These are phyloP conservation scores for Plasmodium knowlesi DNA, from an alignment of 169 alveolate genomes.

Conservation along the genomic window DNA sequence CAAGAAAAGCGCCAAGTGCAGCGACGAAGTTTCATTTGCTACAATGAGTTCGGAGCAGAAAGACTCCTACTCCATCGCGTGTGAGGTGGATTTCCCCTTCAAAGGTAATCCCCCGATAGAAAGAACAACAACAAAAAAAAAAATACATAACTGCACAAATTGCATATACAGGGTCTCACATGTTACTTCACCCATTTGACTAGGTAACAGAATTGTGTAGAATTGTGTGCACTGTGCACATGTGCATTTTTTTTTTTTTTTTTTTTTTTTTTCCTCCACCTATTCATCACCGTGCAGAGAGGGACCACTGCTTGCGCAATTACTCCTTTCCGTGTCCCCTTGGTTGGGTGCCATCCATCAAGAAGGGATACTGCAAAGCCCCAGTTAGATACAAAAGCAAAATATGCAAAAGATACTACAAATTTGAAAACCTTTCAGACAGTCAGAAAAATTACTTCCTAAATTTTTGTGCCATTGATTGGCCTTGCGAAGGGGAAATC, in stretches of 20 bases:
- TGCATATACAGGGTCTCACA: background rate
- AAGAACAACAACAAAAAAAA: background rate
- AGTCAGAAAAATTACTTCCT: constrained; percentile 43
- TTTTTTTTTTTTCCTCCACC: background rate
- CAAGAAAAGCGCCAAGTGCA: constrained; percentile 25
- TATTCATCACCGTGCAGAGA: background rate
- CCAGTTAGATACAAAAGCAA: constrained; percentile 47
- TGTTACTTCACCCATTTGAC: background rate
- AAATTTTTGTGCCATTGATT: constrained; percentile 52
- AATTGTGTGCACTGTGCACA: background rate
- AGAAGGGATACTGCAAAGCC: constrained; percentile 47
- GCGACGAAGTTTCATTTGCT: constrained; percentile 30
- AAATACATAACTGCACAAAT: background rate
- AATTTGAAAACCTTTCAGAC: constrained; percentile 57
- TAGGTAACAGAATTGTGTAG: background rate
- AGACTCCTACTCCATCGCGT: constrained; percentile 42
- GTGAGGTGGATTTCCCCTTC: constrained; percentile 67
- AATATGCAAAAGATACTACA: constrained; percentile 19
- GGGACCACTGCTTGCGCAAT: constrained; percentile 28
- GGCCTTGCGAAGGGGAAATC: constrained; percentile 71
- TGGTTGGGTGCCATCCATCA: constrained; percentile 53
- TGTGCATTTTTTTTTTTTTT: background rate
- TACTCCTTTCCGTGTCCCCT: constrained; percentile 57
- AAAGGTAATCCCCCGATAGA: constrained; percentile 20
- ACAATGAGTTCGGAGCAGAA: constrained; percentile 42